These are phyloP conservation scores for Vitis rotundifolia DNA, from an alignment of 164 flowering plant genomes.

Conservation along the genomic window DNA sequence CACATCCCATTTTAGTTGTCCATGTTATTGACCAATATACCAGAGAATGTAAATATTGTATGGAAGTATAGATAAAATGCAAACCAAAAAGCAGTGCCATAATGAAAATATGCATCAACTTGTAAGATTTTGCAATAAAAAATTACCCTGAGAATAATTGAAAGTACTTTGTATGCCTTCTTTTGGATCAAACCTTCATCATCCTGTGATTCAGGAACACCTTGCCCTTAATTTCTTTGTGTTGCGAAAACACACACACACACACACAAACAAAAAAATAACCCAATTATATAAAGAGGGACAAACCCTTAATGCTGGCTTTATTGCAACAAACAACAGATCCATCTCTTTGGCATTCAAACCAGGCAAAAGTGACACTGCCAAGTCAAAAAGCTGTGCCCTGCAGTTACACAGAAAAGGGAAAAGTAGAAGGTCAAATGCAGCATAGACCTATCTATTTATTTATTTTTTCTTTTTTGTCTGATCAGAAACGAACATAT, in stretches of 20 bases:
- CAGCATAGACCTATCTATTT: neutral
- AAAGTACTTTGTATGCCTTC: conserved; percentile 91
- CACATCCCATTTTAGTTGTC: neutral
- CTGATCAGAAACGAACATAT: too few relatives aligned
- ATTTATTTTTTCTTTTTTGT: too few relatives aligned
- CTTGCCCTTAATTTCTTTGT: neutral
- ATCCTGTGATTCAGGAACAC: conserved; percentile 51
- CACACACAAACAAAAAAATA: neutral
- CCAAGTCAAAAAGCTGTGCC: conserved; percentile 76
- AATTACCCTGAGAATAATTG: conserved; percentile 71
- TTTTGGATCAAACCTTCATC: conserved; percentile 77
- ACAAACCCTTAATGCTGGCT: conserved; percentile 74
- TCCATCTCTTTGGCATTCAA: conserved; percentile 53
- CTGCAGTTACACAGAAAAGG: conserved; percentile 39
- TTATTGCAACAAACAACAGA: conserved; percentile 52
- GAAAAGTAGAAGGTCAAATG: neutral
- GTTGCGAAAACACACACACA: neutral
- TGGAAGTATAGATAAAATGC: too few relatives aligned
- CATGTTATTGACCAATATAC: neutral
- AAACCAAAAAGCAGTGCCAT: neutral
- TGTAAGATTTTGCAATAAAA: neutral
- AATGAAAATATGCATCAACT: neutral
- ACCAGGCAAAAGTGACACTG: conserved; percentile 78
- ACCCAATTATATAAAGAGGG: neutral
- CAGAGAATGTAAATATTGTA: too few relatives aligned